Conservation (phyloP, 805 yeast genomes). For the Pichia insulana region DNA sequence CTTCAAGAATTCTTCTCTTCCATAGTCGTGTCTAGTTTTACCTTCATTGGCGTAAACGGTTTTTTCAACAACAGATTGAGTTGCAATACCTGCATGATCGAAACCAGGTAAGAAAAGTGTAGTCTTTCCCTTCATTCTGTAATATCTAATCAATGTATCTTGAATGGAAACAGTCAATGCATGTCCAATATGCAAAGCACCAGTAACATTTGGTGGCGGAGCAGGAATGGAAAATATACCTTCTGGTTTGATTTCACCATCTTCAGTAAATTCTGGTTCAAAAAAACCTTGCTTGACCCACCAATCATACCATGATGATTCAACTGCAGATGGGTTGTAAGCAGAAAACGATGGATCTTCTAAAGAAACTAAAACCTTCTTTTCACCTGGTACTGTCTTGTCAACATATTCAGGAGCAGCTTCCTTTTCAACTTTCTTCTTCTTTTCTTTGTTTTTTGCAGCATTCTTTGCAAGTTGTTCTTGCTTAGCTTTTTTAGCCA, state of each 20-base stretch:
- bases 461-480: conserved; percentile 45
- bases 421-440: conserved; percentile 63
- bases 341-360: conserved; percentile 93
- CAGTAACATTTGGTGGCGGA: conserved; percentile 99
- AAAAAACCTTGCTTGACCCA: conserved; percentile 87
- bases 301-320: conserved; percentile 97
- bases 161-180: conserved; percentile 93
- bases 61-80: conserved; percentile 97
- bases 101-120: conserved; percentile 91
- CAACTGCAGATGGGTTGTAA: conserved; percentile 86
- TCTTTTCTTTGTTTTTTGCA: conserved; percentile 38
- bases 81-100: conserved; percentile 98
- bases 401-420: conserved; percentile 77
- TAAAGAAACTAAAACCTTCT: conserved; percentile 75
- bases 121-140: conserved; percentile 96
- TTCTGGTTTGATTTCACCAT: conserved; percentile 70
- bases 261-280: conserved; percentile 71
- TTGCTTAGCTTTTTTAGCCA: conserved; percentile 74
- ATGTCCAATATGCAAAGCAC: conserved; percentile 97
- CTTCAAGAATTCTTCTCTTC: conserved; percentile 81
- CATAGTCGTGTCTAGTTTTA: conserved; percentile 89
- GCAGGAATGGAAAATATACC: conserved; percentile 89
- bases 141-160: conserved; percentile 84
- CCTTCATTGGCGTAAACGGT: conserved; percentile 82
- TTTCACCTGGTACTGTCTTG: conserved; percentile 78